phyloP scores from a whole-genome alignment of 768 basidiomycete genomes.

The Hygrophorus pudorinus region DNA sequence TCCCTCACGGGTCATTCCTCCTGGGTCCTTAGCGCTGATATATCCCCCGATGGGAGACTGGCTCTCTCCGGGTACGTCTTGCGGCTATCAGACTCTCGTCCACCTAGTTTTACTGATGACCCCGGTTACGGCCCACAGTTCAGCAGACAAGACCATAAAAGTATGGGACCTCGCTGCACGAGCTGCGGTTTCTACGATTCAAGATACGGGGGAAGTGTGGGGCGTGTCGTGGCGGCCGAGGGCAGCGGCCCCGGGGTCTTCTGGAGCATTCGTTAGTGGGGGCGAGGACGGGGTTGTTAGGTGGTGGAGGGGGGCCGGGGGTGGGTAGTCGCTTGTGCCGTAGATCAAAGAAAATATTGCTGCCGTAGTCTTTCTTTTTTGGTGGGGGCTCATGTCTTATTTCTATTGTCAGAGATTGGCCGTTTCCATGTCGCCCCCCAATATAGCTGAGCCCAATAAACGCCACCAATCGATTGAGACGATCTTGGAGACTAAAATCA shows the following conservation, averaged over 20 bases:
- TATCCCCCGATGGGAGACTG: conserved; percentile 73
- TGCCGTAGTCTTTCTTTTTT: too few relatives aligned
- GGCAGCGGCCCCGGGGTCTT: conserved; percentile 39
- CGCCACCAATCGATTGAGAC: too few relatives aligned
- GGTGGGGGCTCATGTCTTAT: too few relatives aligned
- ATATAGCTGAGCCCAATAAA: too few relatives aligned
- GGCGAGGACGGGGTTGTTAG: conserved; percentile 66
- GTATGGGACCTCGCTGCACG: conserved; percentile 80
- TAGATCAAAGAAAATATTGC: too few relatives aligned
- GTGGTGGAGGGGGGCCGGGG: conserved; percentile 73
- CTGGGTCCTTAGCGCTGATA: conserved; percentile 79
- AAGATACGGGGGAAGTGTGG: conserved; percentile 80
- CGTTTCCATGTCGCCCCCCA: too few relatives aligned
- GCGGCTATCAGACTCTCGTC: background rate
- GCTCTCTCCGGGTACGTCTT: conserved; percentile 69
- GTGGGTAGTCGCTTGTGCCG: conserved; percentile 5
- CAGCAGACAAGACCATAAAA: conserved; percentile 78
- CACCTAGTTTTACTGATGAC: conserved; percentile 4
- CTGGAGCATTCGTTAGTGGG: conserved; percentile 63
- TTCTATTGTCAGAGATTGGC: too few relatives aligned
- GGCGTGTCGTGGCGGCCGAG: conserved; percentile 71
- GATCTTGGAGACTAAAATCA: too few relatives aligned
- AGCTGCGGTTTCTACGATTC: conserved; percentile 63
- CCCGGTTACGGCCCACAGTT: conserved; percentile 30
- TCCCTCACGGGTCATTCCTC: conserved; percentile 83